Base-by-base conservation (phyloP, 495 filamentous ascomycete species). In the Tuber microsphaerosporum region DNA sequence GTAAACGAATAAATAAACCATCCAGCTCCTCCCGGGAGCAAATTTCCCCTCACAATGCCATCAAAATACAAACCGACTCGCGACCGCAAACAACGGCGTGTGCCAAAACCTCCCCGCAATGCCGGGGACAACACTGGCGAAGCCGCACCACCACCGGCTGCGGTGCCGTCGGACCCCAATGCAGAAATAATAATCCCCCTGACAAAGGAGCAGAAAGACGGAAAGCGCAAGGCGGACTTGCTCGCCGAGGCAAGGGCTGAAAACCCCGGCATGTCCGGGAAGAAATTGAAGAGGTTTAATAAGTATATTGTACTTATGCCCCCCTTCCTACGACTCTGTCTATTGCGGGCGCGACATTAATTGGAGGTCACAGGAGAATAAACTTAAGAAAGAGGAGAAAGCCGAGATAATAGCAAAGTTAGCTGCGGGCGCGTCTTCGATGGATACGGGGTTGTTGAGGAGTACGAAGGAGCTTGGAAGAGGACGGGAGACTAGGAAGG, bases 341-440 rank as follows among this genome's bases (percentile, higher is more conserved):
- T 56, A 42, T 19, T 61, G 4, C 68, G 37, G 39, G 71, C 37
- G 43, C n/a, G 51, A n/a, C 19, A n/a, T 72, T 69, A 42, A 73
- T 45, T 72, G 39, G 75, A 42, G 70, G 74, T 26, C 22, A 37
- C 19, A 91, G 89, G 94, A 97, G 81, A 95, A 87, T 71, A 99
- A 99, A 87, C 86, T 98, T 10, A 91, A 88, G 82, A 98, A 97
- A 83, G 95, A 99, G 82, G 95, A 98, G 81, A 97, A 93, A 82
- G 85, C 92, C 14, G 92, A 90, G 73, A 85, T 99, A 31, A 87
- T 97, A 71, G 92, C 92, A 83, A 93, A 93, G 82, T 86, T 99
- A 9, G 90, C 92, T 42, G 86, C 88, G 65, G 90, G 92, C 41
- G 86, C 88, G 51, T 86, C 89, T 19, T 94, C 91, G 80, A 89